These are phyloP conservation scores for Pichia heedii DNA, from an alignment of 805 yeast species.

Conservation along the genomic window DNA sequence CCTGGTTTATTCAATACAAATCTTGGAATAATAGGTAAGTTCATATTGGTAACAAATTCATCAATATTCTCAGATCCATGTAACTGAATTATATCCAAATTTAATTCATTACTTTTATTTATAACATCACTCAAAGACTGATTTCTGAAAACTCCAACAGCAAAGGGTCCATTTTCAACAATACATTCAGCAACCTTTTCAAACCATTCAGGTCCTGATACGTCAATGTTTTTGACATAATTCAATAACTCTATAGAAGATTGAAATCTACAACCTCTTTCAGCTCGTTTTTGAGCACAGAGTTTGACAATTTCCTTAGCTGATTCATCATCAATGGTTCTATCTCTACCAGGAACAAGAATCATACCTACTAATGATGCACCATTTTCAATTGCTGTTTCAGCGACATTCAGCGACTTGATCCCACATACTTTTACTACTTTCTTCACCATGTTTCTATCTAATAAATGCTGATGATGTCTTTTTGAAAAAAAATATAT, in stretches of 20 bases:
- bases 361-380: constrained; percentile 80
- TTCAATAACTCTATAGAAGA: constrained; percentile 17
- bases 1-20: constrained; percentile 51
- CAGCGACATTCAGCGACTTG: constrained; percentile 57
- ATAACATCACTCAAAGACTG: constrained; percentile 61
- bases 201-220: constrained; percentile 28
- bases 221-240: constrained; percentile 9
- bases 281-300: constrained; percentile 16
- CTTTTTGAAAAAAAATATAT: too few relatives aligned
- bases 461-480: too few relatives aligned
- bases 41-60: constrained; percentile 30
- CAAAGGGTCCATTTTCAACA: constrained; percentile 44
- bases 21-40: constrained; percentile 63
- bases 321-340: constrained; percentile 47
- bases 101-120: constrained; percentile 32
- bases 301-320: constrained; percentile 40
- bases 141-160: constrained; percentile 88
- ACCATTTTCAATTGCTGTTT: constrained; percentile 57
- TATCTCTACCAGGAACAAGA: constrained; percentile 69
- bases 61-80: constrained; percentile 68
- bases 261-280: constrained; percentile 16
- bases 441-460: constrained; percentile 12
- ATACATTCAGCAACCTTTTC: constrained; percentile 20
- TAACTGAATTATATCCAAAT: constrained; percentile 73
- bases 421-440: constrained; percentile 86